Evolutionary conservation across 306 rosid species (phyloP).

Genomic region (Malus sylvestris): DNA sequence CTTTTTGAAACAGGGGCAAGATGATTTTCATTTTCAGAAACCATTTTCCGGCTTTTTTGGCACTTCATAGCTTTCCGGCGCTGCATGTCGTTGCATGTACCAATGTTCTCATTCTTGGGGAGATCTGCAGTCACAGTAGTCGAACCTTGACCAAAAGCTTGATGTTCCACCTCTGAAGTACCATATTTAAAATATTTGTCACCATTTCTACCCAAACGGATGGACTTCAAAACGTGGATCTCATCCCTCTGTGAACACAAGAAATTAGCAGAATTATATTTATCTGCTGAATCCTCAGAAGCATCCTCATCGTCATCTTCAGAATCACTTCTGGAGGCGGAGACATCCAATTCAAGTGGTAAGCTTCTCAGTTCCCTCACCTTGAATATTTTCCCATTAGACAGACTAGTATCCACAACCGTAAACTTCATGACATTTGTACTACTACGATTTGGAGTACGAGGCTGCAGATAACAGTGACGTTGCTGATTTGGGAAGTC

Average conservation of each 20-base stretch:
- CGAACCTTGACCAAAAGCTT: constrained; percentile 13
- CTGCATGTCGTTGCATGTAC: constrained; percentile 8
- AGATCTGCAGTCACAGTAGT: not conserved
- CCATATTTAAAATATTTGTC: constrained; percentile 24
- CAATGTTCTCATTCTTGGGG: constrained; percentile 25
- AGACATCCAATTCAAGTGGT: constrained; percentile 37
- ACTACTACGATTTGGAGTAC: constrained; percentile 39
- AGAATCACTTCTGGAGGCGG: constrained; percentile 32
- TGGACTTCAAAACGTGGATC: constrained; percentile 20
- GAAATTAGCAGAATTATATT: constrained; percentile 35
- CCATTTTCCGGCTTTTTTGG: constrained; percentile 26
- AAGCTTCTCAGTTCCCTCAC: constrained; percentile 67
- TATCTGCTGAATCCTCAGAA: constrained; percentile 28
- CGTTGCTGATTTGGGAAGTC: constrained; percentile 55
- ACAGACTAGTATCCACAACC: constrained; percentile 80
- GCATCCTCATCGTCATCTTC: constrained; percentile 33
- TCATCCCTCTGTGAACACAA: constrained; percentile 29
- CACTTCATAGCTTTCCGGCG: constrained; percentile 23
- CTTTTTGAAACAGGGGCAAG: constrained; percentile 33
- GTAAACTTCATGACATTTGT: constrained; percentile 56
- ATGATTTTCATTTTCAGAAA: constrained; percentile 25
- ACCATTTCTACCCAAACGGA: constrained; percentile 19
- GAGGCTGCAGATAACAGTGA: constrained; percentile 77
- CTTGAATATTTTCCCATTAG: constrained; percentile 29
- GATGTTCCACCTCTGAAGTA: constrained; percentile 34